A percentile compares a stretch with the other conserved stretches of the same genome.
These are phyloP conservation scores for Lactarius indigo DNA, from an alignment of 768 basidiomycete species.

Conservation along the genomic window DNA sequence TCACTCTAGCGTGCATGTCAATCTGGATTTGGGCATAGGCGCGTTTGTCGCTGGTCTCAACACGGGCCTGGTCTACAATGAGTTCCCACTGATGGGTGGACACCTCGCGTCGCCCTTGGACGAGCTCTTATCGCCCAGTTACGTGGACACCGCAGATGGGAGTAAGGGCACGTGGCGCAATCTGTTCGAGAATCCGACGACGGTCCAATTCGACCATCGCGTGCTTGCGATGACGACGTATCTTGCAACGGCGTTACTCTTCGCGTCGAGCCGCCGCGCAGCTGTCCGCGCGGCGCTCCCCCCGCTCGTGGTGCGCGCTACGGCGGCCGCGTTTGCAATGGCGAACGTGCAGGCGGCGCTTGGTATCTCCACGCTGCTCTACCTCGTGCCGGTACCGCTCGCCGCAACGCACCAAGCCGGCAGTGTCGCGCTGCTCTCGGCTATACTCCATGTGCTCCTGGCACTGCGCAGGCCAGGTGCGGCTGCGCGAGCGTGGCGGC, in stretches of 20 bases:
- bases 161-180: slow-evolving; percentile 84
- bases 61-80: slow-evolving; percentile 95
- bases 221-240: slow-evolving; percentile 91
- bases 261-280: slow-evolving; percentile 50
- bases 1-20: neutral
- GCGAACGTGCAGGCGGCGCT: slow-evolving; percentile 79
- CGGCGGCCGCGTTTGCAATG: slow-evolving; percentile 65
- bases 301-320: slow-evolving; percentile 50
- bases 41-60: slow-evolving; percentile 98
- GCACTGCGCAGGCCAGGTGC: slow-evolving; percentile 65
- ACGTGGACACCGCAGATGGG: slow-evolving; percentile 50
- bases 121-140: slow-evolving; percentile 70
- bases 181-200: slow-evolving; percentile 94
- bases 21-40: slow-evolving; percentile 45
- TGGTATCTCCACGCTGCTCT: slow-evolving; percentile 79
- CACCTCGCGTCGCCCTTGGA: too few relatives aligned
- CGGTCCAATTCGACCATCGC: slow-evolving; percentile 96
- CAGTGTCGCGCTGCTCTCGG: slow-evolving; percentile 81
- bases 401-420: slow-evolving; percentile 96
- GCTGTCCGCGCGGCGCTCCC: slow-evolving; percentile 51
- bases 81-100: too few relatives aligned
- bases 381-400: slow-evolving; percentile 88
- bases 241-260: slow-evolving; percentile 60
- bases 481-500: slow-evolving; percentile 65
- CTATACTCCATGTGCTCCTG: slow-evolving; percentile 73